These are phyloP conservation scores for Dactylellina drechsleri DNA, from an alignment of 2,329 filamentous ascomycete genomes.

Conservation along the genomic window DNA sequence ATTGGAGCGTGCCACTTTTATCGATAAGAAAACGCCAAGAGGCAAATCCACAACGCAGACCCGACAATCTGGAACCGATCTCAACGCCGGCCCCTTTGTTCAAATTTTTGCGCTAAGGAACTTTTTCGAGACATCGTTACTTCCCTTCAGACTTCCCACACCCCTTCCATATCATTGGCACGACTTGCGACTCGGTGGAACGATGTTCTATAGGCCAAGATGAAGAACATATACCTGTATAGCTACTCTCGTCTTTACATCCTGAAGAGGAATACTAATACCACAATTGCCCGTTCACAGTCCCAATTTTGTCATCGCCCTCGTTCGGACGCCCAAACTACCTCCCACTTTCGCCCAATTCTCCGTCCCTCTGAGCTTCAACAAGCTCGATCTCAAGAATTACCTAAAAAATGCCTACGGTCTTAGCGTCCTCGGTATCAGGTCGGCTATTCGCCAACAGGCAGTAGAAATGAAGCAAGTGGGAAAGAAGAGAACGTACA, in stretches of 20 bases:
- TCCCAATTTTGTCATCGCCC: conserved; percentile 81
- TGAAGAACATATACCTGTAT: conserved; percentile 66
- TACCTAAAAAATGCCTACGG: conserved; percentile 90
- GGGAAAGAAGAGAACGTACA: conserved; percentile 66
- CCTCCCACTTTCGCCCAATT: conserved; percentile 87
- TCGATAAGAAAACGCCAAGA: conserved; percentile 48
- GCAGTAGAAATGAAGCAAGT: conserved; percentile 67
- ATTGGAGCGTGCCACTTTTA: conserved; percentile 49
- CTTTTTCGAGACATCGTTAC: no score
- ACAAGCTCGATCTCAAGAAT: conserved; percentile 95
- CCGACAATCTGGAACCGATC: conserved; percentile 41
- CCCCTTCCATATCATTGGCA: background rate
- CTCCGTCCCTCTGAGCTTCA: conserved; percentile 88
- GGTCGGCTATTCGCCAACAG: conserved; percentile 80
- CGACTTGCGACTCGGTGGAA: conserved; percentile 19
- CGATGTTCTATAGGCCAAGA: conserved; percentile 58
- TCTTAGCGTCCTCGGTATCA: conserved; percentile 76
- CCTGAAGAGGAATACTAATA: background rate
- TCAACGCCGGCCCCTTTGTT: background rate
- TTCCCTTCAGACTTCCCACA: no score
- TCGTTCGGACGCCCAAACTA: conserved; percentile 77
- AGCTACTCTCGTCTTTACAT: conserved; percentile 39
- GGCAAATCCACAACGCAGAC: conserved; percentile 25
- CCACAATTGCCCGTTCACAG: conserved; percentile 64
- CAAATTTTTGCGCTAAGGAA: conserved; percentile 47